Percentiles rank a stretch among this genome's conserved stretches.
Evolutionary conservation across 208 protist species (phyloP).

Genomic region (Leishmania aethiopica): DNA sequence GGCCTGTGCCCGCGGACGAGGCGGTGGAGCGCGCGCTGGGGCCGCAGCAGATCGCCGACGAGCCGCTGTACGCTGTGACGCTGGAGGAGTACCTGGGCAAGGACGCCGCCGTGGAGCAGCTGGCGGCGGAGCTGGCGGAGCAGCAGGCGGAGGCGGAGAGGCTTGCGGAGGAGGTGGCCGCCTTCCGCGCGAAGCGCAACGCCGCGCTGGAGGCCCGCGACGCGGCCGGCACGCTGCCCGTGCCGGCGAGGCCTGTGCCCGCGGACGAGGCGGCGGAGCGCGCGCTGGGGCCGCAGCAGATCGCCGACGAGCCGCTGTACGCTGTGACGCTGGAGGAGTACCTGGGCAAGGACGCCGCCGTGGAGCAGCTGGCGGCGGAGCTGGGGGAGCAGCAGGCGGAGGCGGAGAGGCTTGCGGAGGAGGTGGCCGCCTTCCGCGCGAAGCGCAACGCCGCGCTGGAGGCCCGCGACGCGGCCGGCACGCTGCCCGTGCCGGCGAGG

Average conservation of each 20-base stretch:
- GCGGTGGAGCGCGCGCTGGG: constrained; percentile 2
- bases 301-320: constrained; percentile 23
- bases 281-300: constrained; percentile 15
- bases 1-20: constrained; percentile 1
- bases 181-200: constrained; percentile 26
- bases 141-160: constrained; percentile 4
- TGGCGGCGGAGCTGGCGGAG: background rate
- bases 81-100: constrained; percentile 13
- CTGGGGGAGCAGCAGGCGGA: constrained; percentile 20
- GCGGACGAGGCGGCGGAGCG: constrained; percentile 21
- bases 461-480: constrained; percentile 30
- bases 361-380: constrained; percentile 13
- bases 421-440: constrained; percentile 14
- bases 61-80: constrained; percentile 9
- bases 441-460: constrained; percentile 38
- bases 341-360: background rate
- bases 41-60: constrained; percentile 9
- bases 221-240: constrained; percentile 32
- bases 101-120: background rate
- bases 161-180: constrained; percentile 1
- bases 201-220: constrained; percentile 29
- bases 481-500: constrained; percentile 26
- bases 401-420: constrained; percentile 3
- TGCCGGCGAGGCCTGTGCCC: constrained; percentile 15
- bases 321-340: constrained; percentile 28